Conservation (phyloP, 148 eudicot genomes). For the Camellia granthamiana region DNA sequence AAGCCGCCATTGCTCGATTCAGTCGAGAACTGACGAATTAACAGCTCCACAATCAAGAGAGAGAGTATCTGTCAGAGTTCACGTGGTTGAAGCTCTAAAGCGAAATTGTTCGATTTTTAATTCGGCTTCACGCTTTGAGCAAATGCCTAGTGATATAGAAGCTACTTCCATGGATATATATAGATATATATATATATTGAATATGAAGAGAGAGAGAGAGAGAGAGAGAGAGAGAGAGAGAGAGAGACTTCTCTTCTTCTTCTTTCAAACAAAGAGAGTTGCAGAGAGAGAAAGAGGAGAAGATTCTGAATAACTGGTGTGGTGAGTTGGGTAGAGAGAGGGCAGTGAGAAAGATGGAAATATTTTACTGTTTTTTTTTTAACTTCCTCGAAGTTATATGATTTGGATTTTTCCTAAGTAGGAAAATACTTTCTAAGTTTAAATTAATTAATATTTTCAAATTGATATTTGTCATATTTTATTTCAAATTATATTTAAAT, state of each 20-base stretch:
- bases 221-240: neutral
- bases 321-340: slow-evolving; percentile 5
- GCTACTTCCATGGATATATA: slow-evolving; percentile 3
- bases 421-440: too few relatives aligned
- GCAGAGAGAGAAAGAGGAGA: slow-evolving; percentile 12
- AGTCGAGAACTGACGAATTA: neutral
- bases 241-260: slow-evolving; percentile 17
- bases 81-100: slow-evolving; percentile 56
- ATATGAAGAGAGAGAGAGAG: neutral
- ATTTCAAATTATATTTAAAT: too few relatives aligned
- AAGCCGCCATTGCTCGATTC: slow-evolving; percentile 45
- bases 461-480: too few relatives aligned
- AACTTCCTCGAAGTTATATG: too few relatives aligned
- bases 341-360: slow-evolving; percentile 13
- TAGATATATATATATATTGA: neutral
- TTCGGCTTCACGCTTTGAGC: slow-evolving; percentile 11
- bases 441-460: too few relatives aligned
- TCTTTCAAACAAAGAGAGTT: slow-evolving; percentile 28
- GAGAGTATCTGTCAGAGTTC: slow-evolving; percentile 50
- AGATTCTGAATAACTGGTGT: neutral
- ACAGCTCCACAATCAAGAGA: neutral
- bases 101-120: slow-evolving; percentile 29
- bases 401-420: too few relatives aligned
- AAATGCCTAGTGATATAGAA: slow-evolving; percentile 17
- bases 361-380: neutral